Percentiles rank a stretch among this genome's conserved stretches.
Evolutionary conservation across 164 flowering plant species (phyloP).

Genomic region (Tetracentron sinense): DNA sequence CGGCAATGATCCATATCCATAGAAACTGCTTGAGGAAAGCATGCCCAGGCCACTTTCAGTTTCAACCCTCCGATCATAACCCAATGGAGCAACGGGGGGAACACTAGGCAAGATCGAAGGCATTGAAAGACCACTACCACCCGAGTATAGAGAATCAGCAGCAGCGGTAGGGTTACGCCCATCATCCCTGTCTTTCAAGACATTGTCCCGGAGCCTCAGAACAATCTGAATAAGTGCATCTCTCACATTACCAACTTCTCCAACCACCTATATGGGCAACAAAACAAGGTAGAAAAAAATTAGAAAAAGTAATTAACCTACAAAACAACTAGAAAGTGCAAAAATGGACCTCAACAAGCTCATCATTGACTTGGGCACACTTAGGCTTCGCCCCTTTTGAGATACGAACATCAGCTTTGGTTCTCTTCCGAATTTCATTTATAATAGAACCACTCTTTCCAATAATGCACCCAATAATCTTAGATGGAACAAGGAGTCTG

Average conservation of each 20-base stretch:
- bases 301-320: not conserved
- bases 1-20: slow-evolving; percentile 74
- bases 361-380: slow-evolving; percentile 56
- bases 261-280: slow-evolving; percentile 44
- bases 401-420: slow-evolving; percentile 84
- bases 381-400: slow-evolving; percentile 71
- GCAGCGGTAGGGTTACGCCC: slow-evolving; percentile 40
- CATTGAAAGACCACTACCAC: slow-evolving; percentile 44
- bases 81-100: slow-evolving; percentile 47
- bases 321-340: not conserved
- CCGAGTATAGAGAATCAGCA: slow-evolving; percentile 45
- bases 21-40: slow-evolving; percentile 55
- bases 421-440: slow-evolving; percentile 86
- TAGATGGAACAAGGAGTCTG: slow-evolving; percentile 78
- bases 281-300: not conserved
- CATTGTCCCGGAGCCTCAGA: slow-evolving; percentile 86
- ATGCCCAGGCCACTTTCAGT: slow-evolving; percentile 53
- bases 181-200: slow-evolving; percentile 61
- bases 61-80: slow-evolving; percentile 69
- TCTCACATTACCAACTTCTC: slow-evolving; percentile 69
- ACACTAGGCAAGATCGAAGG: slow-evolving; percentile 48
- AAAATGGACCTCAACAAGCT: slow-evolving; percentile 75
- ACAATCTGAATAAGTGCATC: slow-evolving; percentile 91
- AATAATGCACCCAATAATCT: slow-evolving; percentile 85
- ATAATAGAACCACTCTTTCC: slow-evolving; percentile 90